Base-by-base conservation (phyloP, 2,329 filamentous ascomycete genomes). In the Ilyonectria destructans region DNA sequence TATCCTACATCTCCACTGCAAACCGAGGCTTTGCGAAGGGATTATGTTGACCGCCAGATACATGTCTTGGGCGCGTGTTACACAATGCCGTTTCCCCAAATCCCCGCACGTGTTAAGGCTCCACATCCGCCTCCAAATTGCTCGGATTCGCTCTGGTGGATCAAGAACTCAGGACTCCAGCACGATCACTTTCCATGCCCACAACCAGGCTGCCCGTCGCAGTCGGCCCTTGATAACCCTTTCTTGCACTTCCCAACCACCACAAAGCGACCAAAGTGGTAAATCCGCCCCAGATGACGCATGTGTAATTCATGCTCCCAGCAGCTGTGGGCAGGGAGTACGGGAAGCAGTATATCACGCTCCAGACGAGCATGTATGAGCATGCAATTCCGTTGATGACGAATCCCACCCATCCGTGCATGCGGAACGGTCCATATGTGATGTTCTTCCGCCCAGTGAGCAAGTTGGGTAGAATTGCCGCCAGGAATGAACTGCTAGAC, bases 261-360 rank as follows among this genome's bases (percentile, higher is more conserved):
- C 83, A 86, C 1, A 77, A 0, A 0, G 71, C 80, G 1, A 84
- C 79, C 29, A 85, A 72, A 0, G 80, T 69, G 0, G 83, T 82
- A 37, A 85, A 73, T 0, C 80, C 83, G 3, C 83, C 84, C 71
- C 81, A 83, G 23, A 87, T 85, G 19, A 86, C 64, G 17, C 78
- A 82, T 12, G 79, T 77, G 58, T 85, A 90, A 74, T 90, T 90
- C 88, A 90, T 90, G 46, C 79, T 85, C 12, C 77, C 73, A 0
- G 82, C 82, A 1, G 77, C 77, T 0, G 83, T 83, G 0, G 87
- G 87, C 23, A 86, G 63, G 0, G 82, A 74, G 58, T 82, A 83
- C 0, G 88, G 87, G 74, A 89, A 92, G 74, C 88, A 90, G 76
- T 90, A 92, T 43, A 92, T 88, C 9, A 92, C 86, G 4, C 89